phyloP scores from a whole-genome alignment of 2,329 filamentous ascomycete genomes.

The Fusarium drepaniforme region DNA sequence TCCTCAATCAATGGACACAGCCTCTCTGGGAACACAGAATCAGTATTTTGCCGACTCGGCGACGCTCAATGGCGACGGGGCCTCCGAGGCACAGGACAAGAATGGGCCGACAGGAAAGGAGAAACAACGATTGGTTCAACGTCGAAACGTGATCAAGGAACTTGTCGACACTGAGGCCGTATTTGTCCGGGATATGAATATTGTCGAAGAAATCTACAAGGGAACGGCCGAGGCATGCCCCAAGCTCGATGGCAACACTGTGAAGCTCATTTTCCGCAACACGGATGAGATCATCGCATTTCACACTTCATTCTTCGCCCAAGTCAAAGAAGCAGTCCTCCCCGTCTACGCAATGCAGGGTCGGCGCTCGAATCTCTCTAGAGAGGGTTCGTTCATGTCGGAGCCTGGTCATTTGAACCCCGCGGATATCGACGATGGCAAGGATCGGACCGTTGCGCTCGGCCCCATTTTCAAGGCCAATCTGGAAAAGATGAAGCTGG shows the following conservation, averaged over 20 bases:
- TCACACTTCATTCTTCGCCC: slow-evolving; percentile 81
- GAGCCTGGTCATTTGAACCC: slow-evolving; percentile 54
- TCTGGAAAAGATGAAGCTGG: slow-evolving; percentile 70
- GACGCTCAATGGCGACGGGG: slow-evolving; percentile 53
- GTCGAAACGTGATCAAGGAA: slow-evolving; percentile 89
- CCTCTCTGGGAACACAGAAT: slow-evolving; percentile 59
- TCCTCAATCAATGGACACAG: slow-evolving; percentile 60
- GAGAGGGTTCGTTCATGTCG: slow-evolving; percentile 56
- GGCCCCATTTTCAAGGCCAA: slow-evolving; percentile 68
- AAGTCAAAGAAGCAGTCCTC: slow-evolving; percentile 84
- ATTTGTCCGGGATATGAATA: slow-evolving; percentile 96
- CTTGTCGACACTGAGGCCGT: slow-evolving; percentile 92
- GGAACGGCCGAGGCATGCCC: slow-evolving; percentile 87
- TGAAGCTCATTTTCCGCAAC: slow-evolving; percentile 93
- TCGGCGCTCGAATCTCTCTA: slow-evolving; percentile 56
- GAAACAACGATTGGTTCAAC: slow-evolving; percentile 80
- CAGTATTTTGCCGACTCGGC: slow-evolving; percentile 53
- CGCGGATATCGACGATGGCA: slow-evolving; percentile 61
- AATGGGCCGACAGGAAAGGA: slow-evolving; percentile 64
- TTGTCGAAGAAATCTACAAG: slow-evolving; percentile 97
- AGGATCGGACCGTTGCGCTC: slow-evolving; percentile 65
- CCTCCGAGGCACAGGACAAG: slow-evolving; percentile 52
- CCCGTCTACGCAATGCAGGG: slow-evolving; percentile 79
- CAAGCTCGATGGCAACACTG: slow-evolving; percentile 83
- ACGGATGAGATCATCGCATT: slow-evolving; percentile 91